These are phyloP conservation scores for Fraxinus xanthoxyloides DNA, from an alignment of 305 asterid genomes.

Conservation along the genomic window DNA sequence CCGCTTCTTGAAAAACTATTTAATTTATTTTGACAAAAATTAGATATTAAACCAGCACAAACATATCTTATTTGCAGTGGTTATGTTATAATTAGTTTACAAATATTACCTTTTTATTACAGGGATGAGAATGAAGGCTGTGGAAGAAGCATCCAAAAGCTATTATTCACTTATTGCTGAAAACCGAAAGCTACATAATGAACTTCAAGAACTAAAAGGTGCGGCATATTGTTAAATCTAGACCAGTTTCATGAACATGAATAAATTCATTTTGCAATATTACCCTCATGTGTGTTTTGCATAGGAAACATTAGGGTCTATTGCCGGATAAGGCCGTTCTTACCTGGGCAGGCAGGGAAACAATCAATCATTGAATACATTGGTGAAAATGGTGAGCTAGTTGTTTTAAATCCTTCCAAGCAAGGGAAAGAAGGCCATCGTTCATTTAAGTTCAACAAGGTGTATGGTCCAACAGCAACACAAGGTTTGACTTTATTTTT, in stretches of 20 bases:
- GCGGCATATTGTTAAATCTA: slow-evolving; percentile 6
- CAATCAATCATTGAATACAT: slow-evolving; percentile 61
- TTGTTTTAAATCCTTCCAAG: slow-evolving; percentile 70
- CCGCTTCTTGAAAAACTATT: not conserved
- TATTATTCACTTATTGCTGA: slow-evolving; percentile 66
- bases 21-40: not conserved
- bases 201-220: slow-evolving; percentile 94
- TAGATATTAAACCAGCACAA: not conserved
- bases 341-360: slow-evolving; percentile 66
- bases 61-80: not conserved
- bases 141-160: slow-evolving; percentile 63
- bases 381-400: slow-evolving; percentile 83
- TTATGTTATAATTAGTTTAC: not conserved
- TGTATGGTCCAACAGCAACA: slow-evolving; percentile 65
- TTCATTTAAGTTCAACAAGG: slow-evolving; percentile 76
- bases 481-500: slow-evolving; percentile 55
- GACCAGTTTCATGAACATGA: slow-evolving; percentile 5
- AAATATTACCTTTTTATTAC: slow-evolving; percentile 9
- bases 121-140: slow-evolving; percentile 53
- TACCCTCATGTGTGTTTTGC: slow-evolving; percentile 26
- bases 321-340: slow-evolving; percentile 85
- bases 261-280: not conserved
- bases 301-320: slow-evolving; percentile 92
- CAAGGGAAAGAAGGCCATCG: slow-evolving; percentile 86
- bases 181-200: slow-evolving; percentile 81